Conservation (phyloP, 148 eudicot species). For the Nyssa sinensis region DNA sequence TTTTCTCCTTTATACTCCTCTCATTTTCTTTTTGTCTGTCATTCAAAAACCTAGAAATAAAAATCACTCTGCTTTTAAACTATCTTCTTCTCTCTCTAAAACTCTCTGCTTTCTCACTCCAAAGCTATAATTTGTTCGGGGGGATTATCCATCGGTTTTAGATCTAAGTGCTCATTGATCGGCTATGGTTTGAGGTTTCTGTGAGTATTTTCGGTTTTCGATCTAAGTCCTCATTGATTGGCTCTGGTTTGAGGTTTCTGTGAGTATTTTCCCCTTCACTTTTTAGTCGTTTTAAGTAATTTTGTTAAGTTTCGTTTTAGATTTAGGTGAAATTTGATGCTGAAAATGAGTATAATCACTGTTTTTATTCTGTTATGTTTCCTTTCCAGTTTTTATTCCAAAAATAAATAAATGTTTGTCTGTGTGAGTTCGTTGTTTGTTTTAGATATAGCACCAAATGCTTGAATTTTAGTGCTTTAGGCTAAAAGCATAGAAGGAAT, state of each 20-base stretch:
- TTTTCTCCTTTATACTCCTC: background rate
- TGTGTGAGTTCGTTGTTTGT: background rate
- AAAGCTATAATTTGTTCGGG: background rate
- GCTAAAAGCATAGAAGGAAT: background rate
- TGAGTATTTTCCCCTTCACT: constrained; percentile 6
- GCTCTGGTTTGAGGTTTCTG: constrained; percentile 4
- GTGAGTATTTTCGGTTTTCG: constrained; percentile 10
- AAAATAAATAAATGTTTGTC: background rate
- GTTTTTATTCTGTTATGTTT: background rate
- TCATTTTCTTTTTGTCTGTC: too few relatives aligned
- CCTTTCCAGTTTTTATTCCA: background rate
- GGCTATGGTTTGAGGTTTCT: background rate
- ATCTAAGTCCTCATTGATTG: background rate
- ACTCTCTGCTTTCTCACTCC: constrained; percentile 10
- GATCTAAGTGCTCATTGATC: background rate
- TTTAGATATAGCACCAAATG: constrained; percentile 6
- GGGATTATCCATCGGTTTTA: background rate
- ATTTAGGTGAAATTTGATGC: constrained; percentile 11
- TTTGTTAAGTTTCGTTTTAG: background rate
- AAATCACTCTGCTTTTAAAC: too few relatives aligned
- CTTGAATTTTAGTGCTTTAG: background rate
- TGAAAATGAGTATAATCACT: background rate
- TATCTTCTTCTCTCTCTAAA: constrained; percentile 7
- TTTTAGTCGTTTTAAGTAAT: background rate
- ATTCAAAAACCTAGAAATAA: too few relatives aligned